A percentile compares a stretch with the other conserved stretches of the same genome.
Conservation (phyloP, 257 asterid species). For the Ocimum tenuiflorum region DNA sequence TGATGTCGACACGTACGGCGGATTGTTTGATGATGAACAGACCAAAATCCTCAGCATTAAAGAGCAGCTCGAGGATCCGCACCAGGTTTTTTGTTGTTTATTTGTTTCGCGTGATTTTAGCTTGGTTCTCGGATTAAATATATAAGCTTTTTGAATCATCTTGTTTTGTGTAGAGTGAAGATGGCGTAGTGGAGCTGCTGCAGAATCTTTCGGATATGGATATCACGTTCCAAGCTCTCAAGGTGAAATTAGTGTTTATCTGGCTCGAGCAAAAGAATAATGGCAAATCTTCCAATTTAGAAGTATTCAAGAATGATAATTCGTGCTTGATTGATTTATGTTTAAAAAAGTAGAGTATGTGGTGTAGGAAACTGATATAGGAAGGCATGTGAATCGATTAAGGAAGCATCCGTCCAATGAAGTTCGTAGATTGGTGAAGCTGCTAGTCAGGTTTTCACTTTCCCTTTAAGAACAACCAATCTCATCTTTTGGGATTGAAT, state of each 20-base stretch:
- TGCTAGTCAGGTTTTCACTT: slow-evolving; percentile 64
- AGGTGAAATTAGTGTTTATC: slow-evolving; percentile 46
- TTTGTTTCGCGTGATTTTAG: not conserved
- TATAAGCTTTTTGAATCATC: not conserved
- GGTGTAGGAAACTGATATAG: slow-evolving; percentile 78
- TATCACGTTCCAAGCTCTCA: slow-evolving; percentile 71
- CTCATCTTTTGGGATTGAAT: not conserved
- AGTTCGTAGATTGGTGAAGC: slow-evolving; percentile 79
- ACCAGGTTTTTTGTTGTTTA: slow-evolving; percentile 39
- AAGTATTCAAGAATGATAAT: not conserved
- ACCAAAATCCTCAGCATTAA: slow-evolving; percentile 53
- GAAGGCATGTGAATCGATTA: slow-evolving; percentile 76
- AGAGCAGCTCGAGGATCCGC: slow-evolving; percentile 72
- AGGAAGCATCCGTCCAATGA: slow-evolving; percentile 75
- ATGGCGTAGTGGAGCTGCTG: slow-evolving; percentile 59
- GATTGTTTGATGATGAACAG: slow-evolving; percentile 64
- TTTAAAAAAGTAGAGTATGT: slow-evolving; percentile 8
- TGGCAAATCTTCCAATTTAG: not conserved
- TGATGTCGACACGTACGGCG: slow-evolving; percentile 49
- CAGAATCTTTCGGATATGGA: slow-evolving; percentile 83
- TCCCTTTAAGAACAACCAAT: not conserved
- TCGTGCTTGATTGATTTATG: not conserved
- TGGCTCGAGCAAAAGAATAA: not conserved
- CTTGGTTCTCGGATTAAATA: not conserved
- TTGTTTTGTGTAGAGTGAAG: slow-evolving; percentile 49